phyloP scores from a whole-genome alignment of 805 yeast species.

The Jamesozyma spencerorum region DNA sequence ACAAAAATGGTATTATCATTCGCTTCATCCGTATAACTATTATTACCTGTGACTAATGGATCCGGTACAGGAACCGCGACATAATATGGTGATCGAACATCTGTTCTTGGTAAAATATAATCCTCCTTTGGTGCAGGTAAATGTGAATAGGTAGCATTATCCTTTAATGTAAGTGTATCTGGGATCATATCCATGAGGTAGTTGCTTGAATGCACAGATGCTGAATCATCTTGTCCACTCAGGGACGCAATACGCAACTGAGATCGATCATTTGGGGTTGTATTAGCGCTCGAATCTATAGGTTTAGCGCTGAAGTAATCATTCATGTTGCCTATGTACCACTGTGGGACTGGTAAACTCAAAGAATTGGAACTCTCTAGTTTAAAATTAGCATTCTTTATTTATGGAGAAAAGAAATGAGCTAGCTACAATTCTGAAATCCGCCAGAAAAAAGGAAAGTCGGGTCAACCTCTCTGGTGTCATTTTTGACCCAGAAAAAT shows the following conservation, averaged over 20 bases:
- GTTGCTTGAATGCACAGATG: slow-evolving; percentile 16
- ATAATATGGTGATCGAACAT: slow-evolving; percentile 27
- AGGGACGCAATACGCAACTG: background rate
- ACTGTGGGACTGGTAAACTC: no score
- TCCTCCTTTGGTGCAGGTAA: slow-evolving; percentile 1
- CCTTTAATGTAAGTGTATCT: slow-evolving; percentile 9
- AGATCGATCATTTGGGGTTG: background rate
- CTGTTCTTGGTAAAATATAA: slow-evolving; percentile 20
- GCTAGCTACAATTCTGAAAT: no score
- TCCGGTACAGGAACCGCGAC: slow-evolving; percentile 30
- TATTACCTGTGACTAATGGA: slow-evolving; percentile 11
- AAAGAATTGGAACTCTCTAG: no score
- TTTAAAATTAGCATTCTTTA: no score
- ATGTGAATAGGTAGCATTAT: slow-evolving; percentile 5
- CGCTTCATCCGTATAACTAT: slow-evolving; percentile 8
- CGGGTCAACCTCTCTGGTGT: no score
- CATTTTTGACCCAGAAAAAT: no score
- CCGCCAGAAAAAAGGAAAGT: no score
- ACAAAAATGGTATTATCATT: slow-evolving; percentile 18
- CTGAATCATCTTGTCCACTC: slow-evolving; percentile 7
- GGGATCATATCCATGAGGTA: slow-evolving; percentile 18
- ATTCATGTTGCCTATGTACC: slow-evolving; percentile 9
- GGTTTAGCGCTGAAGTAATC: slow-evolving; percentile 18
- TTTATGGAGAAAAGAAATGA: no score
- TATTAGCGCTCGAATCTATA: background rate